Evolutionary conservation across 306 rosid genomes (phyloP).

Genomic region (Pyrus betulifolia): DNA sequence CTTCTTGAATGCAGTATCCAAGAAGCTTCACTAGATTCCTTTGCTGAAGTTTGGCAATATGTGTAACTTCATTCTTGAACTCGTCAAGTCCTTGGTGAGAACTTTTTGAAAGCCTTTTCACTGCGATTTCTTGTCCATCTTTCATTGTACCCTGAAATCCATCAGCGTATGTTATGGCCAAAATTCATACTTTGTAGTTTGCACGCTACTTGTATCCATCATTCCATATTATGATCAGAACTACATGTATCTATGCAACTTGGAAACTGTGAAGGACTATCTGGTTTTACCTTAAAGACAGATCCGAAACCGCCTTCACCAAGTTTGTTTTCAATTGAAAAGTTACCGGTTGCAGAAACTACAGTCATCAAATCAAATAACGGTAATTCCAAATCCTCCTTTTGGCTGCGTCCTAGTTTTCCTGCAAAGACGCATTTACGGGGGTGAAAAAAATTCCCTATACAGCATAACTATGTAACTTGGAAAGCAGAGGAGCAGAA

Average conservation of each 20-base stretch:
- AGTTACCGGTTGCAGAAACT: background rate
- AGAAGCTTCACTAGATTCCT: constrained; percentile 29
- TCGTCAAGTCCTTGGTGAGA: constrained; percentile 12
- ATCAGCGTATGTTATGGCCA: background rate
- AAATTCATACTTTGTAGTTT: background rate
- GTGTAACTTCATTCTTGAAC: constrained; percentile 4
- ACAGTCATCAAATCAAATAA: constrained; percentile 1
- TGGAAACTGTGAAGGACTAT: background rate
- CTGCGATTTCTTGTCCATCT: constrained; percentile 1
- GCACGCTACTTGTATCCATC: too few relatives aligned
- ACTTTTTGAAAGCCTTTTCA: background rate
- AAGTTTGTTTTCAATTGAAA: background rate
- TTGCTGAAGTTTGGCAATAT: constrained; percentile 29
- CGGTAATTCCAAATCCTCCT: constrained; percentile 10
- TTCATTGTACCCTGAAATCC: background rate
- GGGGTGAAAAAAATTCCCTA: too few relatives aligned
- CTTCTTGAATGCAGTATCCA: constrained; percentile 29
- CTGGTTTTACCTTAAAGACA: too few relatives aligned
- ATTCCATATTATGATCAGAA: too few relatives aligned
- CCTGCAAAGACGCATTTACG: background rate
- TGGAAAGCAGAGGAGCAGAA: too few relatives aligned
- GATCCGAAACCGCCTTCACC: constrained; percentile 1
- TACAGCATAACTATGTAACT: too few relatives aligned
- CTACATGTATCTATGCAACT: background rate
- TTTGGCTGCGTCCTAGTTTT: background rate